Evolutionary conservation across 805 yeast species (phyloP).

Genomic region (Myxozyma kluyveri): DNA sequence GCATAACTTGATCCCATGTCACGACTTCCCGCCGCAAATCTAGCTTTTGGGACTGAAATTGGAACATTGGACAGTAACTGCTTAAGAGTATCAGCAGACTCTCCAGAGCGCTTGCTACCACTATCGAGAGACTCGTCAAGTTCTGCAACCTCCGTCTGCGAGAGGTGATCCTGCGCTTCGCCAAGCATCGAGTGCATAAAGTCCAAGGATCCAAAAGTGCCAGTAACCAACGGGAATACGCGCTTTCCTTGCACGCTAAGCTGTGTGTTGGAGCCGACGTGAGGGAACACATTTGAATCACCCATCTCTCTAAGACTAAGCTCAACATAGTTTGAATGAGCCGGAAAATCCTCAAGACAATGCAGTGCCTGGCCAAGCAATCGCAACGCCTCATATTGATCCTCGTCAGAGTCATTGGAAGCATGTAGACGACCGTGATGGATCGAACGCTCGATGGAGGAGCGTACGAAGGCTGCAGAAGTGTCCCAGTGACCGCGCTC

Average conservation of each 20-base stretch:
- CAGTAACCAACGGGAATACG: constrained; percentile 33
- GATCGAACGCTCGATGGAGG: constrained; percentile 24
- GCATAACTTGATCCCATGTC: too few species aligned
- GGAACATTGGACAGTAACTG: constrained; percentile 26
- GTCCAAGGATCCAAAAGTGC: constrained; percentile 34
- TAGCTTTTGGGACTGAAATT: constrained; percentile 8
- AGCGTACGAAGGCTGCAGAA: constrained; percentile 28
- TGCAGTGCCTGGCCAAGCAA: constrained; percentile 33
- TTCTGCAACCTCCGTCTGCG: constrained; percentile 31
- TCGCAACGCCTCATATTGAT: constrained; percentile 30
- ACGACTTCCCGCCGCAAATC: constrained; percentile 1
- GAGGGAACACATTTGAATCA: constrained; percentile 29
- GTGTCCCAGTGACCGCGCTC: constrained; percentile 33
- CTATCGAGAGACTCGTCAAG: constrained; percentile 22
- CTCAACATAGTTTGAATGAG: constrained; percentile 31
- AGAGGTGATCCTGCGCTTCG: constrained; percentile 30
- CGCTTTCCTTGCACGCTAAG: constrained; percentile 27
- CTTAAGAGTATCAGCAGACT: constrained; percentile 17
- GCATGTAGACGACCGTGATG: constrained; percentile 30
- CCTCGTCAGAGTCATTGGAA: constrained; percentile 16
- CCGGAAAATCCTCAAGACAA: constrained; percentile 33
- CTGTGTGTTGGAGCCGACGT: constrained; percentile 30
- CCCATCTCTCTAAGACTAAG: constrained; percentile 30
- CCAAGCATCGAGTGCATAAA: constrained; percentile 32
- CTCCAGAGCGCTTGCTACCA: constrained; percentile 8